Evolutionary conservation across 495 filamentous ascomycete species (phyloP).

Genomic region (Tuber microsphaerosporum): DNA sequence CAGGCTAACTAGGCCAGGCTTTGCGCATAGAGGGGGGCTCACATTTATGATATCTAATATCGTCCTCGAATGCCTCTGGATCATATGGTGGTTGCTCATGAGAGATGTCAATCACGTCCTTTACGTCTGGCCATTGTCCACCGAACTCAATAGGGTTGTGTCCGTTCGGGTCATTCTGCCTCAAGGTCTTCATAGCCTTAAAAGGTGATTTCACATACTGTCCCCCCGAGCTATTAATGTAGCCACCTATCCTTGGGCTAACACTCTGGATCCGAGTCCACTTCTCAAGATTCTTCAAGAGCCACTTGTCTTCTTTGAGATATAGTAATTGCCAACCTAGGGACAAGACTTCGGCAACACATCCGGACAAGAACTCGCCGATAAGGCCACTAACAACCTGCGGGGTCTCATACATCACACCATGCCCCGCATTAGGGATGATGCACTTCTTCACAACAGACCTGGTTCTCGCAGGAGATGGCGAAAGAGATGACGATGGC

Average conservation of each 20-base stretch:
- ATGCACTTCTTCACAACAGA: conserved; percentile 60
- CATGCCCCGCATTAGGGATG: conserved; percentile 74
- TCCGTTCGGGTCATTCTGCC: conserved; percentile 64
- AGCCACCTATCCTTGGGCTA: conserved; percentile 63
- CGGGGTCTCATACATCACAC: conserved; percentile 70
- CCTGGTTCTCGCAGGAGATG: conserved; percentile 23
- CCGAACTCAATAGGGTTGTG: conserved; percentile 74
- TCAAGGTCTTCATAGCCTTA: conserved; percentile 62
- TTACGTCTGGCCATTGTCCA: conserved; percentile 56
- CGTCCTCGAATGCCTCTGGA: conserved; percentile 55
- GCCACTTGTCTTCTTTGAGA: conserved; percentile 89
- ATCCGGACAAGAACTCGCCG: conserved; percentile 66
- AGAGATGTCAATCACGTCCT: conserved; percentile 61
- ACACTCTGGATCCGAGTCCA: conserved; percentile 75
- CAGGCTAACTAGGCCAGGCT: conserved; percentile 21
- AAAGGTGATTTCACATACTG: conserved; percentile 44
- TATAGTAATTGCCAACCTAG: conserved; percentile 86
- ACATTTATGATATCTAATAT: conserved; percentile 59
- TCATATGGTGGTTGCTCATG: conserved; percentile 65
- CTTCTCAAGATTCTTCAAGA: conserved; percentile 91
- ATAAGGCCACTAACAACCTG: conserved; percentile 73
- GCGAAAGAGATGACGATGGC: conserved; percentile 21
- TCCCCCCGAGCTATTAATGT: conserved; percentile 37
- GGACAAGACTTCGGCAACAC: conserved; percentile 68
- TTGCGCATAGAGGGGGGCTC: conserved; percentile 3